These are phyloP conservation scores for Fraxinus platypoda DNA, from an alignment of 305 asterid species.

Conservation along the genomic window DNA sequence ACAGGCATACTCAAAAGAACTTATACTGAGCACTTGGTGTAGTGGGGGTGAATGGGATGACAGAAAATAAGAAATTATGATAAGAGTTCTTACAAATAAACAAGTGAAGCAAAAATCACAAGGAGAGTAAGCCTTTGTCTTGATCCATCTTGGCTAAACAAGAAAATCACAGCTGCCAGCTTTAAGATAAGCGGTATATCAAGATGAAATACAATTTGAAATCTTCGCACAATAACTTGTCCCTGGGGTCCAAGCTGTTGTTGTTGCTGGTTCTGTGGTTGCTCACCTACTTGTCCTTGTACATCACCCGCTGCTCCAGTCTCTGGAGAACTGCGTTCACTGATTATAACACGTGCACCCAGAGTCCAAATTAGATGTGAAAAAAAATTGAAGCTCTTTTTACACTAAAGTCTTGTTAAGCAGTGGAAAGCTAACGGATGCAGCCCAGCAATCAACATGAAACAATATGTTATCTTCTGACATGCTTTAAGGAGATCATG, in stretches of 20 bases:
- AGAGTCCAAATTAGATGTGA: slow-evolving; percentile 18
- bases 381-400: neutral
- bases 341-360: slow-evolving; percentile 29
- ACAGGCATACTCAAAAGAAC: neutral
- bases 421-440: slow-evolving; percentile 4
- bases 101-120: slow-evolving; percentile 67
- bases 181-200: slow-evolving; percentile 79
- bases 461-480: neutral
- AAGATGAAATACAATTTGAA: slow-evolving; percentile 83
- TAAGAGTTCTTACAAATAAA: slow-evolving; percentile 67
- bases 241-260: slow-evolving; percentile 66
- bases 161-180: slow-evolving; percentile 86
- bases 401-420: neutral
- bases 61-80: slow-evolving; percentile 9
- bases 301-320: slow-evolving; percentile 49
- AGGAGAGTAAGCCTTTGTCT: slow-evolving; percentile 78
- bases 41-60: neutral
- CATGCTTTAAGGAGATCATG: neutral
- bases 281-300: slow-evolving; percentile 63
- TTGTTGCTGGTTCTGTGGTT: slow-evolving; percentile 51
- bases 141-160: slow-evolving; percentile 96
- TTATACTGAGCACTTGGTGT: neutral
- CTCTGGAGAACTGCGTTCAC: slow-evolving; percentile 57
- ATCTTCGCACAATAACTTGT: slow-evolving; percentile 73
- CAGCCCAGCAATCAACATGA: neutral